phyloP scores from a whole-genome alignment of 352 stramenopile genomes.

The Pythium vanterpoolii region DNA sequence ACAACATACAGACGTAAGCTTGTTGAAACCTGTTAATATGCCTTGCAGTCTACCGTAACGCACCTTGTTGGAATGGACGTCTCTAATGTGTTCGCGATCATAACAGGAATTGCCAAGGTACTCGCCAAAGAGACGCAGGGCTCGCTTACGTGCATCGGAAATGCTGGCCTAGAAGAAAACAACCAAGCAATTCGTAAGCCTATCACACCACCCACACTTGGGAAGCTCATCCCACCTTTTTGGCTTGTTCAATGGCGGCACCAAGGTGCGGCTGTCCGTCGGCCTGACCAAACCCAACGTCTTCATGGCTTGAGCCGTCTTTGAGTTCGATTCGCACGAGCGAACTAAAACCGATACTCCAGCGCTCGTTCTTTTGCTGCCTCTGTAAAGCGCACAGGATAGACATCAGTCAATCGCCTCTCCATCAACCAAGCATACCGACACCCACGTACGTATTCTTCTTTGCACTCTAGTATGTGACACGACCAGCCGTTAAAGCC shows the following conservation, averaged over 20 bases:
- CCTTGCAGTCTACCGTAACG: background rate
- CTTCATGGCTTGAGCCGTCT: constrained; percentile 79
- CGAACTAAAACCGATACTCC: constrained; percentile 74
- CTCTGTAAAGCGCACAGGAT: constrained; percentile 29
- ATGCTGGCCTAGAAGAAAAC: constrained; percentile 45
- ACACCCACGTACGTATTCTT: constrained; percentile 69
- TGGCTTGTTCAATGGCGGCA: constrained; percentile 76
- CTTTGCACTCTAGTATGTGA: constrained; percentile 78
- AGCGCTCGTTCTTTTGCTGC: constrained; percentile 64
- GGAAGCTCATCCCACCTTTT: constrained; percentile 39
- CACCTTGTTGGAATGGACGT: constrained; percentile 63
- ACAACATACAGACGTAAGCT: background rate
- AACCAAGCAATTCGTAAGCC: background rate
- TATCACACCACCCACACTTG: background rate
- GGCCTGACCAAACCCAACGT: constrained; percentile 76
- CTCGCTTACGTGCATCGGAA: constrained; percentile 78
- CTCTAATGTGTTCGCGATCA: constrained; percentile 81
- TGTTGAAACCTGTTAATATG: background rate
- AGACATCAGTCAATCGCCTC: background rate
- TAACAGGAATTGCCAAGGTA: constrained; percentile 88
- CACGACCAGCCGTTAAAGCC: constrained; percentile 88
- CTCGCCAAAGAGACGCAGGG: constrained; percentile 79
- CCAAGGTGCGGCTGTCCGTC: constrained; percentile 76
- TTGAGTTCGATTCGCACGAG: constrained; percentile 85
- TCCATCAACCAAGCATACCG: background rate